phyloP scores from a whole-genome alignment of 2,329 filamentous ascomycete genomes.

The Parastagonospora avenae region DNA sequence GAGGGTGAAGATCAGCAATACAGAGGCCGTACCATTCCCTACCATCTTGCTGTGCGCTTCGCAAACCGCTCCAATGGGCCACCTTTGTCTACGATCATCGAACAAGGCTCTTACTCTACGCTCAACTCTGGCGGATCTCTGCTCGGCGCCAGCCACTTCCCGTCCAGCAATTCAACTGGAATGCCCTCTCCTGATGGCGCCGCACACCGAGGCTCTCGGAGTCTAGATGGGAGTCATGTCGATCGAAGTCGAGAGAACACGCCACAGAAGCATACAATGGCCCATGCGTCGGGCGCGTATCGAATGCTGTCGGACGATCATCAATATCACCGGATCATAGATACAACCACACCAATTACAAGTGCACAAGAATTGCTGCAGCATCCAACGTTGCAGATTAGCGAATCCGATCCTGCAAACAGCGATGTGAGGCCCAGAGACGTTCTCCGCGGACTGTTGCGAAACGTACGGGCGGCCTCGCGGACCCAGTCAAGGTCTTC shows the following conservation, averaged over 20 bases:
- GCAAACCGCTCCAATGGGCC: slow-evolving; percentile 41
- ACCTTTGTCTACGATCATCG: slow-evolving; percentile 52
- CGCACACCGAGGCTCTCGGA: slow-evolving; percentile 20
- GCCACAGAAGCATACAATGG: slow-evolving; percentile 10
- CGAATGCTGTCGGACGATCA: slow-evolving; percentile 6
- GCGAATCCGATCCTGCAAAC: slow-evolving; percentile 4
- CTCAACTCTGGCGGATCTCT: slow-evolving; percentile 43
- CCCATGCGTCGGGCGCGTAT: slow-evolving; percentile 1
- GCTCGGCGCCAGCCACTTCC: slow-evolving; percentile 23
- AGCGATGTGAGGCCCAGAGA: slow-evolving; percentile 20
- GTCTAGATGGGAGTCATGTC: slow-evolving; percentile 20
- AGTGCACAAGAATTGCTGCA: slow-evolving; percentile 4
- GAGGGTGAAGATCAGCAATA: slow-evolving; percentile 16
- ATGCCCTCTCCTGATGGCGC: slow-evolving; percentile 19
- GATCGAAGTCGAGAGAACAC: slow-evolving; percentile 23
- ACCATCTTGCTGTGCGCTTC: slow-evolving; percentile 32
- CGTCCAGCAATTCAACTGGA: slow-evolving; percentile 19
- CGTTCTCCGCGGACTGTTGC: slow-evolving; percentile 29
- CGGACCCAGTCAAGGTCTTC: slow-evolving; percentile 23
- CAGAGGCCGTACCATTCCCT: slow-evolving; percentile 25
- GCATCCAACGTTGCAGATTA: slow-evolving; percentile 6
- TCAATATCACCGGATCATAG: slow-evolving; percentile 5
- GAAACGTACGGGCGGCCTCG: slow-evolving; percentile 27
- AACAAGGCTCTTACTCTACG: slow-evolving; percentile 50
- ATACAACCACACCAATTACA: slow-evolving; percentile 14